Base-by-base conservation (phyloP, 257 asterid species). In the Solanum acaule region DNA sequence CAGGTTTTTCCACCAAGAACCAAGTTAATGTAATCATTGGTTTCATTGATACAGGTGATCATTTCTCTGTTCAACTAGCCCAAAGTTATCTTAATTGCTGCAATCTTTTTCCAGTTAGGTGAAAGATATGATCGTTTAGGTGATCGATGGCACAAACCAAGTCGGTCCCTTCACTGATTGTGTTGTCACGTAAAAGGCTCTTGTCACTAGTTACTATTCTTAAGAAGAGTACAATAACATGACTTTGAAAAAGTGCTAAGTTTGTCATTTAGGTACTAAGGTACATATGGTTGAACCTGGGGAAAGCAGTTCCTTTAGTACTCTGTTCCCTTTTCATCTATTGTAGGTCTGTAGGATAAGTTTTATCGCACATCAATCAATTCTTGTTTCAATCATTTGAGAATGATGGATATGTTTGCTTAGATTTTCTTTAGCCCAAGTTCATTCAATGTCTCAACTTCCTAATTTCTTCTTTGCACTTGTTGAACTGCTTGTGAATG, bases 11-110 rank as follows among this genome's bases (percentile, higher is more conserved):
- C 75, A 96, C 99, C 94, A 94, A 93, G 93, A 94, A 95, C 89
- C 99, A 97, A 93, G 98, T 93, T 31, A 93, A 95, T 93, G 94
- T 96, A 90, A 93, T 95, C 90, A 93, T 96, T 89, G 99, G 99
- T 88, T 93, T 96, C 88, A 96, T 96, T 89, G 99, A 96, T 89
- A 93, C 99, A 91, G 99, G 99, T 95, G 76, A 89, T 63, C 71
- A 63, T 75, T 76, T 35, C 31, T 86, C 72, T 76, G 84, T 52
- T 83, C 35, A 71, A 23, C 73, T 38, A 23, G n/a, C 65, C 40
- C 52, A n/a, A 75, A 10, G 35, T 52, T 46, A 49, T 82, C 42
- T 82, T 82, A 81, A 29, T 86, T 35, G 35, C 63, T 35, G 81
- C 59, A 25, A 46, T 86, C 72, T 9, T 38, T 34, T 85, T 25